Evolutionary conservation across 2,329 filamentous ascomycete species (phyloP), one percentile per base, ranked within the genome.

Genomic region (Fusarium devonianum): DNA sequence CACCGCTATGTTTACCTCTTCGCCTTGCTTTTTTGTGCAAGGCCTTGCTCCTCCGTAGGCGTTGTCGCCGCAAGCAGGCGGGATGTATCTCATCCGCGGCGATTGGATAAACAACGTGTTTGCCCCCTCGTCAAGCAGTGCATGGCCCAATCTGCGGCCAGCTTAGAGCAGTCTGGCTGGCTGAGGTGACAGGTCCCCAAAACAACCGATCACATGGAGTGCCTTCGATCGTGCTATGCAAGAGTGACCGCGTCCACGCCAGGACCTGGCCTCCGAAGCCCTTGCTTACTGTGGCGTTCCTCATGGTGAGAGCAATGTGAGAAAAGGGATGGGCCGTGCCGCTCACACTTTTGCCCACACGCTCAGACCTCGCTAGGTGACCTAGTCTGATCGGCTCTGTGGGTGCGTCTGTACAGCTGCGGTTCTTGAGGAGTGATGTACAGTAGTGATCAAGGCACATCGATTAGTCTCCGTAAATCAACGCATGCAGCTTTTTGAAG

Each of bases 321-420:
- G 14, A 32, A 19, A 30, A 38, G 54, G 55, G 23, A 59, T 58
- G 55, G 55, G 55, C 55, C 55, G 55, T 56, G 42, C 55, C 55
- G 55, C 55, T 59, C 50, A 59, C 50, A 52, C 41, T 17, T 36
- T 11, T 23, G 22, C 12, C 14, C 13, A 9, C 22, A 17, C 32
- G 16, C 29, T 29, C 23, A 36, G 23, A 19, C 40, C 40, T 29
- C 40, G 25, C 11, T 13, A 13, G 21, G 22, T 18, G n/a, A n/a
- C n/a, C 18, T 28, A 18, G 16, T 9, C 14, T 18, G n/a, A n/a
- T n/a, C n/a, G n/a, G 36, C 14, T 23, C 36, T 18, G 36, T 18
- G 30, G 38, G 18, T 34, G 39, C 19, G 29, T n/a, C 13, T 42
- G 5, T 23, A n/a, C 12, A 19, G 12, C 13, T 32, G 38, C 13